Conservation (phyloP, 768 basidiomycete species). For the Ramaria sp. region DNA sequence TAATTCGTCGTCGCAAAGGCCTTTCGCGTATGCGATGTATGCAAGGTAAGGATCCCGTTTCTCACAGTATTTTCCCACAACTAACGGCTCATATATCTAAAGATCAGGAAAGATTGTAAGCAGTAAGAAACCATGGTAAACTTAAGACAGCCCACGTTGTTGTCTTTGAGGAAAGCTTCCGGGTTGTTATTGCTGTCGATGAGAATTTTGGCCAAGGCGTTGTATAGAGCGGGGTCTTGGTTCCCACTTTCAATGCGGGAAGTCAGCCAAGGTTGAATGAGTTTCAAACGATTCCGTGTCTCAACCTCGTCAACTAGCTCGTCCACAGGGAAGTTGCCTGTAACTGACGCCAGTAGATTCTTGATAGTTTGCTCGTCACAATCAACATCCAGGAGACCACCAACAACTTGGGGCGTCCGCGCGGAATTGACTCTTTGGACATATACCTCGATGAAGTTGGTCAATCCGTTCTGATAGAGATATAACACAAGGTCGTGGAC, state of each 20-base stretch:
- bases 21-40: slow-evolving; percentile 98
- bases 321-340: slow-evolving; percentile 95
- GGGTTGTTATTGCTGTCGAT: slow-evolving; percentile 99
- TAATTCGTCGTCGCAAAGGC: slow-evolving; percentile 96
- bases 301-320: slow-evolving; percentile 97
- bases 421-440: slow-evolving; percentile 97
- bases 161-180: slow-evolving; percentile 95
- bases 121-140: neutral
- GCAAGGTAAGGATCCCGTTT: slow-evolving; percentile 96
- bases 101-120: slow-evolving; percentile 6
- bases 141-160: slow-evolving; percentile 57
- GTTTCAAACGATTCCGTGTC: slow-evolving; percentile 87
- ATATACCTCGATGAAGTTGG: slow-evolving; percentile 99
- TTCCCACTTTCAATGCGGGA: slow-evolving; percentile 87
- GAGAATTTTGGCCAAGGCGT: slow-evolving; percentile 96
- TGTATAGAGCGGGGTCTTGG: slow-evolving; percentile 90
- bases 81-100: slow-evolving; percentile 89
- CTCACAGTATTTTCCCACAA: slow-evolving; percentile 99
- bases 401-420: slow-evolving; percentile 93
- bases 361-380: slow-evolving; percentile 97
- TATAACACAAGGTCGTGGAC: slow-evolving; percentile 98
- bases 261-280: slow-evolving; percentile 97
- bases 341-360: slow-evolving; percentile 83
- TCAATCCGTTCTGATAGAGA: slow-evolving; percentile 93
- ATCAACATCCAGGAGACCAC: slow-evolving; percentile 93